Base-by-base conservation (phyloP, 441 rosid species). In the Brassica hybrid region DNA sequence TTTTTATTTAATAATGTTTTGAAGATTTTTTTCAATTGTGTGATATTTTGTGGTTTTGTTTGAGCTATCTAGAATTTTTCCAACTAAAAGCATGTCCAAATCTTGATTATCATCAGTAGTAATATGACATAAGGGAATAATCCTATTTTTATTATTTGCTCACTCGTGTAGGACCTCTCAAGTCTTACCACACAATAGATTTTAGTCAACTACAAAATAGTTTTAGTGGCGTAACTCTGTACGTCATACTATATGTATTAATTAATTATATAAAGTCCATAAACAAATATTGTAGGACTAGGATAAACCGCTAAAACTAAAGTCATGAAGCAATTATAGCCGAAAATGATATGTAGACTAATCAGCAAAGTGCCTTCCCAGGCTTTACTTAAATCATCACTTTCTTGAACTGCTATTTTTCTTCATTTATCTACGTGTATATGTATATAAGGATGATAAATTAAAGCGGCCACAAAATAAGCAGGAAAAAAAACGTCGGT, bases 261-360 rank as follows among this genome's bases (percentile, higher is more conserved):
- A 45, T n/a, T 50, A 50, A n/a, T 48, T 48, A 48, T 50, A 56
- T 56, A 56, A 8, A 9, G 23, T 56, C 60, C 12, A 56, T 56
- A 18, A 17, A 56, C 25, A 56, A 56, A 17, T 56, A 50, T 5
- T 54, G 58, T 54, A 13, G 25, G 80, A 69, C 43, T 56, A 41
- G 10, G 75, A 54, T 76, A 63, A 76, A 70, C 60, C 19, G 66
- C 76, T 43, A n/a, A 27, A 57, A 6, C 2, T 19, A 72, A 77
- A 77, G 73, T 72, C 73, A 11, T n/a, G 14, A 71, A 60, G 14
- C 64, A 66, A 65, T 77, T 43, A 57, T 65, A 57, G 54, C 59
- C 34, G 76, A 72, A 66, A 58, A 67, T 78, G 73, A 78, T 34
- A 57, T 57, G 69, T 72, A 13, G 81, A 23, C 45, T 45, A 34